Conservation (phyloP, 2,329 filamentous ascomycete species). For the Colletotrichum spaethianum region DNA sequence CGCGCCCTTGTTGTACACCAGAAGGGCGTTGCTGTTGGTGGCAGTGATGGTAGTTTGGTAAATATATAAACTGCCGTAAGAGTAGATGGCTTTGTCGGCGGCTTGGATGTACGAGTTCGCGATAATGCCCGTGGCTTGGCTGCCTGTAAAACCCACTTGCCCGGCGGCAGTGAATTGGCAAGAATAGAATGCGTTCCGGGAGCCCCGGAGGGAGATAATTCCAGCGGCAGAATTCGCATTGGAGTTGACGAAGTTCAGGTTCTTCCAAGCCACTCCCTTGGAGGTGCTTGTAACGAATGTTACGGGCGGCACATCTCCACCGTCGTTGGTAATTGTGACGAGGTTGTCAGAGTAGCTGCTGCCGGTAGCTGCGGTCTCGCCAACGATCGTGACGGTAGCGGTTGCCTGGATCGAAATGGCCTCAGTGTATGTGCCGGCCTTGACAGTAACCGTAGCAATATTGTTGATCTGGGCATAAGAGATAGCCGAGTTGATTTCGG, state of each 20-base stretch:
- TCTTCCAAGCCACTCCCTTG: conserved; percentile 53
- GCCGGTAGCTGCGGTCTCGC: conserved; percentile 47
- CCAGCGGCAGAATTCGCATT: conserved; percentile 46
- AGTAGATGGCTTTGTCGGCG: conserved; percentile 57
- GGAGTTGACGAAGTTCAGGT: conserved; percentile 56
- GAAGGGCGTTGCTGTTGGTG: conserved; percentile 50
- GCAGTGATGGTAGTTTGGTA: conserved; percentile 59
- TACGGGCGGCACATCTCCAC: conserved; percentile 43
- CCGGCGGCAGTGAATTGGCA: conserved; percentile 59
- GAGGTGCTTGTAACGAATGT: conserved; percentile 48
- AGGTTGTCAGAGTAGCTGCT: conserved; percentile 53
- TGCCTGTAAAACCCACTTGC: conserved; percentile 45
- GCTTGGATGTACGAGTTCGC: conserved; percentile 62
- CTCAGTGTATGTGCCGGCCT: conserved; percentile 61
- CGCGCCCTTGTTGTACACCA: conserved; percentile 57
- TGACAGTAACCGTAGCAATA: conserved; percentile 59
- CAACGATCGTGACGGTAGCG: conserved; percentile 58
- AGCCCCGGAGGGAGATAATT: conserved; percentile 52
- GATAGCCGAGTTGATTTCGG: conserved; percentile 60
- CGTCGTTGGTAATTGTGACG: conserved; percentile 51
- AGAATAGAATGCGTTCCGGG: conserved; percentile 59
- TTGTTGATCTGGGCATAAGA: conserved; percentile 57
- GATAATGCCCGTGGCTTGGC: conserved; percentile 53
- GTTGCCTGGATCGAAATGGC: conserved; percentile 56
- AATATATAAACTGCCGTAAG: conserved; percentile 57